Evolutionary conservation across 768 basidiomycete genomes (phyloP), one percentile per base, ranked within the genome.

Genomic region (Leccinum variicolor): DNA sequence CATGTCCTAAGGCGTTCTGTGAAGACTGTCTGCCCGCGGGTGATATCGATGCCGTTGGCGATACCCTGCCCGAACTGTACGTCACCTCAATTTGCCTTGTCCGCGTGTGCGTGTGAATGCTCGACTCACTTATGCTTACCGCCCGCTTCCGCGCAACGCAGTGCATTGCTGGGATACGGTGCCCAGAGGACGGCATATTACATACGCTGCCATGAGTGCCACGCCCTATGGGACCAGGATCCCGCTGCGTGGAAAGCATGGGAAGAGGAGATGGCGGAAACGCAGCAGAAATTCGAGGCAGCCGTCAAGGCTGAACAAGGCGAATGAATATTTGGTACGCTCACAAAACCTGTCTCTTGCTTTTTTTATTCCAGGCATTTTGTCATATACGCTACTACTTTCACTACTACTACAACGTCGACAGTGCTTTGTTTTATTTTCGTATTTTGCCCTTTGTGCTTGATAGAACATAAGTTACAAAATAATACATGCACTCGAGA

Each of bases 1-100:
- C 83, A 1, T 86, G 85, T 64, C 77, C 81, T 15, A 69, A 76
- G 53, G 82, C 85, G 2, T 83, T 80, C 59, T 86, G 85, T 67
- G 82, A 85, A 54, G 85, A 86, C 61, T 86, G 85, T 65, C 59
- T 86, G 41, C 79, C 81, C 5, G 61, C 66, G 3, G 81, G 77
- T 4, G 78, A 83, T 5, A 70, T 84, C 33, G 77, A 79, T 29
- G 74, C 79, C 14, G 69, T 86, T 39, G 84, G 84, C 4, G 82
- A 85, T 4, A 68, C 70, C 2, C 62, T 86, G 6, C 84, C 85
- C 15, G 84, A 86, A 68, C 81, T 85, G 83, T 84, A 60, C 55
- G 82, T 65, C 11, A 21, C 41, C 6, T 19, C 19, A 43, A 41
- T 19, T 17, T 5, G 5, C 17, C n/a, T 41, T 41, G 39, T n/a